phyloP scores from a whole-genome alignment of 2,329 filamentous ascomycete genomes.

The Pseudogymnoascus sp. region DNA sequence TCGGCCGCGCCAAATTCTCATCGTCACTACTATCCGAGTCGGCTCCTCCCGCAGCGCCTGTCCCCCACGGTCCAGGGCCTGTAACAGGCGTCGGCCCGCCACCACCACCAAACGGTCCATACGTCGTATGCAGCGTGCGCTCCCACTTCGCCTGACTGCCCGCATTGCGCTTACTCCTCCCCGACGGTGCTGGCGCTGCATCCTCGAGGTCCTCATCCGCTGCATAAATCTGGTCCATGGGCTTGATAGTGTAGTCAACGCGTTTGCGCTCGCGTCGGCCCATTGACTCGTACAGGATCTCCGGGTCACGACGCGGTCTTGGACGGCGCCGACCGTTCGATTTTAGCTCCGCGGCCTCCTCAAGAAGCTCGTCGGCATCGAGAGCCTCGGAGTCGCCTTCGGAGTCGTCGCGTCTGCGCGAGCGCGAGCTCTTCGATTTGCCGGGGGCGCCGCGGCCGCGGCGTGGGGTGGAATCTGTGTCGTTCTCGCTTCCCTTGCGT shows the following conservation, averaged over 20 bases:
- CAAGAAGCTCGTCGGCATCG: constrained; percentile 57
- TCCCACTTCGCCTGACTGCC: constrained; percentile 50
- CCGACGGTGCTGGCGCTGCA: constrained; percentile 59
- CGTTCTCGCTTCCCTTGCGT: constrained; percentile 35
- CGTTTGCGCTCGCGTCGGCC: constrained; percentile 53
- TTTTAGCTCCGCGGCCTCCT: constrained; percentile 57
- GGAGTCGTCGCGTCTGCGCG: constrained; percentile 43
- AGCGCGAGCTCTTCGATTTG: constrained; percentile 40
- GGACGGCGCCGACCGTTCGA: constrained; percentile 38
- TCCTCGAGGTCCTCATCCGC: constrained; percentile 71
- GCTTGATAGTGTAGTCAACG: constrained; percentile 81
- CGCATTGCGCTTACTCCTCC: constrained; percentile 37
- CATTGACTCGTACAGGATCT: constrained; percentile 52
- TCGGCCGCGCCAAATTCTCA: constrained; percentile 61
- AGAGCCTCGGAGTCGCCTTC: constrained; percentile 49
- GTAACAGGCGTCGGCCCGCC: constrained; percentile 46
- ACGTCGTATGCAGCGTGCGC: constrained; percentile 78
- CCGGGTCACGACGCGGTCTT: constrained; percentile 42
- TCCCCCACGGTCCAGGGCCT: constrained; percentile 65
- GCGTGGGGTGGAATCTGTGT: constrained; percentile 42
- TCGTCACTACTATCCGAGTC: constrained; percentile 98
- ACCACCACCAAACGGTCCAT: constrained; percentile 86
- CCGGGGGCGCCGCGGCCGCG: constrained; percentile 38
- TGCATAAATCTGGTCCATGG: constrained; percentile 61
- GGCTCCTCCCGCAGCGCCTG: constrained; percentile 65